These are phyloP conservation scores for Onygenales sp. DNA, from an alignment of 2,329 filamentous ascomycete species.

Conservation along the genomic window DNA sequence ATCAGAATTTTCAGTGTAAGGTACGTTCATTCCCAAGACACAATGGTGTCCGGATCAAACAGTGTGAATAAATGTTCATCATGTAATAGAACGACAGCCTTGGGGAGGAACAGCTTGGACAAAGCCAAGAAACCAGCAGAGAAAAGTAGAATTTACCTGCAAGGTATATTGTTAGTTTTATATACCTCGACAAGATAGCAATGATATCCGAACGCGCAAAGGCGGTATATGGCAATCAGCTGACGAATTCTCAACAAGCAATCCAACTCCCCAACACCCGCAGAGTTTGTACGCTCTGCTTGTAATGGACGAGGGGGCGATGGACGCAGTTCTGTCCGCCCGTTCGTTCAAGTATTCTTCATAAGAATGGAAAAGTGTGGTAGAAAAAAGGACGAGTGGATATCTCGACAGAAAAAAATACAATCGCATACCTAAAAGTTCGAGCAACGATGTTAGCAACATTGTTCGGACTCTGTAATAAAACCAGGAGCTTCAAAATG, in stretches of 20 bases:
- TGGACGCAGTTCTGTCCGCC: conserved; percentile 55
- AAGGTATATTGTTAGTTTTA: conserved; percentile 14
- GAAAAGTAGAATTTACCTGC: conserved; percentile 6
- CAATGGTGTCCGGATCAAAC: conserved; percentile 51
- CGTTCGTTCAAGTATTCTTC: conserved; percentile 60
- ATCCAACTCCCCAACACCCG: conserved; percentile 42
- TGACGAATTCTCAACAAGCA: conserved; percentile 63
- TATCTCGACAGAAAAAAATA: conserved; percentile 7
- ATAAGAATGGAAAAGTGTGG: conserved; percentile 25
- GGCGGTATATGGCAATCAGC: conserved; percentile 37
- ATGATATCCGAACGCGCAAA: background rate
- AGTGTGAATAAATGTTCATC: conserved; percentile 65
- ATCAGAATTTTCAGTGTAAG: conserved; percentile 59
- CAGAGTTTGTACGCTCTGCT: conserved; percentile 56
- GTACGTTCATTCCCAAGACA: conserved; percentile 48
- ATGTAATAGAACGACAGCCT: conserved; percentile 37
- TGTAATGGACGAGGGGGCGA: conserved; percentile 41
- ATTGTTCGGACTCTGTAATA: conserved; percentile 21
- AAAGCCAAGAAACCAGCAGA: conserved; percentile 10
- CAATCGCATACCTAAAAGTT: conserved; percentile 5
- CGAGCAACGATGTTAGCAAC: conserved; percentile 7
- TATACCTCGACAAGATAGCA: background rate
- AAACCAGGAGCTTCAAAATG: conserved; percentile 1
- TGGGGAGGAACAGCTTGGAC: conserved; percentile 9
- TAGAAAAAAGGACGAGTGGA: conserved; percentile 13